phyloP scores from a whole-genome alignment of 78 protist genomes.

The Dictyostelium citrinum region DNA sequence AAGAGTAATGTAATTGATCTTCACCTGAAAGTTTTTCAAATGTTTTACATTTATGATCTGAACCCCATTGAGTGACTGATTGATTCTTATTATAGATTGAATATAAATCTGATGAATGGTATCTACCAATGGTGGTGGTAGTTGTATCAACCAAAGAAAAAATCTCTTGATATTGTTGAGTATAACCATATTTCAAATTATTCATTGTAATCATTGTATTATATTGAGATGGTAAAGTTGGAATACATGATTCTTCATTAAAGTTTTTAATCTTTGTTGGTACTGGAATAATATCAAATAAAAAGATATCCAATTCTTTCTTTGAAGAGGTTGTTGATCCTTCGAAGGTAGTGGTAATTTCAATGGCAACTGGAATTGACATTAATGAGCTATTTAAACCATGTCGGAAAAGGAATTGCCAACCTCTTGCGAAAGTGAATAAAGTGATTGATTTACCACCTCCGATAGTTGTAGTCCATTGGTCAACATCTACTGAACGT shows the following conservation, averaged over 20 bases:
- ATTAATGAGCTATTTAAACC: neutral
- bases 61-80: neutral
- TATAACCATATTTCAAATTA: neutral
- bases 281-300: neutral
- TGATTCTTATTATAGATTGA: neutral
- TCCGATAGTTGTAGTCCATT: neutral
- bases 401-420: slow-evolving; percentile 42
- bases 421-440: slow-evolving; percentile 23
- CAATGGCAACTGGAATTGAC: slow-evolving; percentile 13
- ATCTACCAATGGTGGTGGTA: neutral
- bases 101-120: neutral
- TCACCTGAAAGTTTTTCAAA: neutral
- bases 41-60: neutral
- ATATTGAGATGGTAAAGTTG: neutral
- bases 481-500: slow-evolving; percentile 12
- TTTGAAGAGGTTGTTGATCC: neutral
- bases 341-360: neutral
- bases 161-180: neutral
- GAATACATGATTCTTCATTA: neutral
- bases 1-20: neutral
- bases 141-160: neutral
- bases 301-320: neutral
- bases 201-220: neutral
- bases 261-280: neutral
- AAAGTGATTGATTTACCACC: neutral